Evolutionary conservation across 164 flowering plant species (phyloP).

Genomic region (Litsea cubeba): DNA sequence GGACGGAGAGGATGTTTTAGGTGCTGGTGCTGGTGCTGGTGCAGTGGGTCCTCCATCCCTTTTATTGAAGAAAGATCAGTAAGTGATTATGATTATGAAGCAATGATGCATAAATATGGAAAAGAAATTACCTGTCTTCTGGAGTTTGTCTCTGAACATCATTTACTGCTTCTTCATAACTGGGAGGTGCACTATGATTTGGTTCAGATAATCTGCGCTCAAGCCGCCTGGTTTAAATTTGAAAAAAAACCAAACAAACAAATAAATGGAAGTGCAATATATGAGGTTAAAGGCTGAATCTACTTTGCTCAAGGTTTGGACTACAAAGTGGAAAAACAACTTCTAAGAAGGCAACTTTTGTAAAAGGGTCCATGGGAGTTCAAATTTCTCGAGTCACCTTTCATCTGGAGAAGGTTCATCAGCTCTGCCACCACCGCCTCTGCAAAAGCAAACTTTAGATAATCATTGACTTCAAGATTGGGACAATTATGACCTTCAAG

Average conservation of each 20-base stretch:
- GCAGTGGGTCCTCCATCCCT: constrained; percentile 58
- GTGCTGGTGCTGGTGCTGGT: constrained; percentile 22
- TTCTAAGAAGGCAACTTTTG: background rate
- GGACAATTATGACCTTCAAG: background rate
- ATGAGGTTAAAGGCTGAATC: background rate
- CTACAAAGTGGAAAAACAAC: background rate
- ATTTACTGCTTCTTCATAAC: constrained; percentile 82
- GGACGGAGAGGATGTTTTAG: background rate
- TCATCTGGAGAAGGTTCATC: constrained; percentile 79
- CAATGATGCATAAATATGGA: background rate
- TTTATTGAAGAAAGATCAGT: constrained; percentile 14
- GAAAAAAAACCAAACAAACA: constrained; percentile 9
- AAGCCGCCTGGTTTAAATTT: constrained; percentile 29
- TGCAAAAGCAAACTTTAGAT: constrained; percentile 21
- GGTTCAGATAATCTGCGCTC: constrained; percentile 76
- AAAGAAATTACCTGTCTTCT: constrained; percentile 52
- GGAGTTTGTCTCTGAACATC: constrained; percentile 52
- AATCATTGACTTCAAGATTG: background rate
- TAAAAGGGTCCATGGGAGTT: background rate
- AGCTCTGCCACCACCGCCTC: constrained; percentile 59
- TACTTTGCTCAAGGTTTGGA: background rate
- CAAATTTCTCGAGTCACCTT: constrained; percentile 37
- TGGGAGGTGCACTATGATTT: constrained; percentile 78
- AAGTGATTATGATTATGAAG: constrained; percentile 7
- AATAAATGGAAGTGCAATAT: background rate